Evolutionary conservation across 768 basidiomycete species (phyloP), one percentile per base, ranked within the genome.

Genomic region (Lactarius hatsudake): DNA sequence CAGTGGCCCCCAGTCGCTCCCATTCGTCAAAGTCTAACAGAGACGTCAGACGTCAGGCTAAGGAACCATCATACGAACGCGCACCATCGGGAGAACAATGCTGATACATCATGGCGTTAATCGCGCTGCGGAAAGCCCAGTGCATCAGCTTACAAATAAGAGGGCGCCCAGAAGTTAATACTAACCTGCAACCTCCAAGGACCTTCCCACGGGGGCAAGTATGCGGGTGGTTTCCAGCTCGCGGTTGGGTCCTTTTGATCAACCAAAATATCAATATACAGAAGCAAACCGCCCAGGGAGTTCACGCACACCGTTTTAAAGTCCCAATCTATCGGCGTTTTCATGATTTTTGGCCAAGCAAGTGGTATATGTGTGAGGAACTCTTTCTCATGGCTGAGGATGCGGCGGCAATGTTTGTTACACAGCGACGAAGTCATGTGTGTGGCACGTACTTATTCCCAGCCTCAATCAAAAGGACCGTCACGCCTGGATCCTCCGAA

Each of bases 391-490:
- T 70, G 45, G 23, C 69, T 70, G 32, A 38, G 42, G 23, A 55
- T 5, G 15, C 18, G 28, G 3, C 53, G 48, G 55, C n/a, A 40
- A 42, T 43, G 43, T 38, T 30, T 32, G 2, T 28, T 12, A 48
- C n/a, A 23, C 42, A 5, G 45, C 34, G 13, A 10, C 20, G n/a
- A 40, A 55, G 34, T 2, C 15, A 28, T 42, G 28, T 32, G 23
- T 40, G 9, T 40, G 54, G 17, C 2, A 43, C 75, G 30, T 56
- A 87, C 89, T 88, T 90, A 63, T 77, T 77, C 7, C 87, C 87
- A 17, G 87, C 82, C 73, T 89, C 87, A 1, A 89, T 74, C 1
- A 89, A 73, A 12, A 88, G 76, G 32, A 89, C 84, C 0, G 80
- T 78, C 12, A 85, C 73, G 6, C 76, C 76, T 0, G 85, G 82